Base-by-base conservation (phyloP, 768 basidiomycete genomes). In the Boletales sp. region DNA sequence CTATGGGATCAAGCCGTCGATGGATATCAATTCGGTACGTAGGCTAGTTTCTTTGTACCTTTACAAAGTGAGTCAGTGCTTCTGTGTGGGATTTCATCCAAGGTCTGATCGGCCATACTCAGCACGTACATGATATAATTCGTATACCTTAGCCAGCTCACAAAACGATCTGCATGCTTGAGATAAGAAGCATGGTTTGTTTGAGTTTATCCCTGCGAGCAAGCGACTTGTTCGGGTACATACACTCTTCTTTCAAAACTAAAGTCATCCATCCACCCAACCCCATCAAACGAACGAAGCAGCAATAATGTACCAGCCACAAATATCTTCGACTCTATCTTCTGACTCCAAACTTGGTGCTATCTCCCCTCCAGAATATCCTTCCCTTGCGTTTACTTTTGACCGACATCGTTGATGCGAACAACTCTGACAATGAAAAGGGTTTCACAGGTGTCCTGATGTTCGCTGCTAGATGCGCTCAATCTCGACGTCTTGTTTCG, bases 1-100 rank as follows among this genome's bases (percentile, higher is more conserved):
- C 65, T 97, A 37, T 94, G 93, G 94, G 83, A 90, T 47, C 76
- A 77, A 40, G 79, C 85, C 12, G 76, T 83, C 5, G n/a, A 39
- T 24, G 45, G 47, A 38, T 65, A 65, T 34, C 55, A 49, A 31
- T 61, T 66, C 30, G 15, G 13, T 31, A 37, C 32, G 17, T 54
- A 48, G 24, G 10, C 14, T 29, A 4, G 30, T 29, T 15, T 14
- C 9, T 42, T 29, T 21, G 8, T 43, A 17, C 35, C 15, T 32
- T 24, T 2, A 17, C n/a, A 27, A 37, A 42, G 53, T 51, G 19
- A 59, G 55, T 40, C 13, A 7, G 15, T 10, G 8, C 19, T 27
- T 5, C 24, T 27, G 24, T 27, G 5, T 27, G 24, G 24, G 5
- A 27, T 27, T 27, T 27, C 24, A 27, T 27, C 24, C 24, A 27